Percentiles rank a stretch among this genome's conserved stretches.
phyloP scores from a whole-genome alignment of 169 alveolate genomes.

The Plasmodium vinckei region DNA sequence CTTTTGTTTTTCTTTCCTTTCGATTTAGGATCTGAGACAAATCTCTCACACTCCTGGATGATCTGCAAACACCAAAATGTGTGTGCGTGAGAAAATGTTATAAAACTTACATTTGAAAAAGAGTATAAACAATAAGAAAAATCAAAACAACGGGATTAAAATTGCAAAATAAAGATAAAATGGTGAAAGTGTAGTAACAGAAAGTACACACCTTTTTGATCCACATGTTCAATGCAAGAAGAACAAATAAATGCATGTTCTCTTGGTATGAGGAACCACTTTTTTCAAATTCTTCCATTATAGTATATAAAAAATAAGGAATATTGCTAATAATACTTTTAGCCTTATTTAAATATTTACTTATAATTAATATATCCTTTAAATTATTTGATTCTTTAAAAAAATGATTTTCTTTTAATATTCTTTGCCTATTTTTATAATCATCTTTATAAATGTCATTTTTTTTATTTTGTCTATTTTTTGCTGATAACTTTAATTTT shows the following conservation, averaged over 20 bases:
- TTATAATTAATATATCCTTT: constrained; percentile 52
- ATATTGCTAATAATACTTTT: constrained; percentile 22
- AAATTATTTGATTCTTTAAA: constrained; percentile 31
- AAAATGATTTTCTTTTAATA: constrained; percentile 26
- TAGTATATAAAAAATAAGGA: constrained; percentile 47
- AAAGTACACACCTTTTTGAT: constrained; percentile 25
- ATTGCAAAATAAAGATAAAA: too few relatives aligned
- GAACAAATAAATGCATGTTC: constrained; percentile 52
- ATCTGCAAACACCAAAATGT: background rate
- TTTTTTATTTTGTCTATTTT: background rate
- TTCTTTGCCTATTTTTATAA: constrained; percentile 42
- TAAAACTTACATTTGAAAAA: background rate
- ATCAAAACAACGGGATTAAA: too few relatives aligned
- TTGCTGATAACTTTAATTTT: constrained; percentile 52
- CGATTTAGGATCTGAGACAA: constrained; percentile 13
- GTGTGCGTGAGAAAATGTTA: background rate
- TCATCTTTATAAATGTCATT: constrained; percentile 42
- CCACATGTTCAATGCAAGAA: constrained; percentile 64
- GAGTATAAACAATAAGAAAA: too few relatives aligned
- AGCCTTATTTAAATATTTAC: constrained; percentile 46
- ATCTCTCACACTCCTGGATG: constrained; percentile 33
- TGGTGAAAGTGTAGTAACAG: background rate
- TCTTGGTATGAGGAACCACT: constrained; percentile 36
- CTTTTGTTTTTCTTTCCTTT: constrained; percentile 20
- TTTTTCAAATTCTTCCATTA: constrained; percentile 51